Evolutionary conservation across 2,329 filamentous ascomycete species (phyloP).

Genomic region (Phoma sp.): DNA sequence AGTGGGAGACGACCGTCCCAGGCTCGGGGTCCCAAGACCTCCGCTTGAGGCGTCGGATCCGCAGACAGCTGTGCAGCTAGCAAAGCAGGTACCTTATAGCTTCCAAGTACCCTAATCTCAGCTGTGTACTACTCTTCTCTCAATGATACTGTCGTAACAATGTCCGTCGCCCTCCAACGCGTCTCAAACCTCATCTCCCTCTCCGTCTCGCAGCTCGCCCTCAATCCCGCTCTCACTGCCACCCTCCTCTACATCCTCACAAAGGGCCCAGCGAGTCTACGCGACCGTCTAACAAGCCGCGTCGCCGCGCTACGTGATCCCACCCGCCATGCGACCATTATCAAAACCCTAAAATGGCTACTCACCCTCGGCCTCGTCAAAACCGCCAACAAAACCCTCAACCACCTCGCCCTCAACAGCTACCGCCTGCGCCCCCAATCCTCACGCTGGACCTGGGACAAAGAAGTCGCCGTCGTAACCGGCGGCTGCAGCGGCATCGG

Average conservation of each 20-base stretch:
- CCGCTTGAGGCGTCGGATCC: background rate
- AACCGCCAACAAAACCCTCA: slow-evolving; percentile 38
- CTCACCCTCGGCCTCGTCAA: slow-evolving; percentile 43
- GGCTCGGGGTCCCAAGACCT: too few species aligned
- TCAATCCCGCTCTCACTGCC: slow-evolving; percentile 42
- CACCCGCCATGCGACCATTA: slow-evolving; percentile 23
- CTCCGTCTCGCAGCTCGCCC: slow-evolving; percentile 30
- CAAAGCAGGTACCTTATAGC: background rate
- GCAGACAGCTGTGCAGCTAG: background rate
- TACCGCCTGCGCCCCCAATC: slow-evolving; percentile 48
- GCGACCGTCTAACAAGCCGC: slow-evolving; percentile 27
- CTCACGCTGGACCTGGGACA: slow-evolving; percentile 42
- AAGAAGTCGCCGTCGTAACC: slow-evolving; percentile 48
- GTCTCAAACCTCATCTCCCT: slow-evolving; percentile 29
- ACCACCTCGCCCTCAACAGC: slow-evolving; percentile 47
- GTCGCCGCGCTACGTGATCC: slow-evolving; percentile 36
- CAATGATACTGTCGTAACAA: slow-evolving; percentile 6
- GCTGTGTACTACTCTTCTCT: background rate
- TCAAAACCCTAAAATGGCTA: slow-evolving; percentile 40
- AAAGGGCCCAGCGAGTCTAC: slow-evolving; percentile 35
- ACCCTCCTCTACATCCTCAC: slow-evolving; percentile 44
- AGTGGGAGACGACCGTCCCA: background rate
- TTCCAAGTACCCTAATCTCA: background rate
- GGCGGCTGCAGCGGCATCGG: slow-evolving; percentile 50
- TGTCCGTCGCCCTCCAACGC: slow-evolving; percentile 29